These are phyloP conservation scores for Aphanomyces invadans DNA, from an alignment of 352 stramenopile species.

Conservation along the genomic window DNA sequence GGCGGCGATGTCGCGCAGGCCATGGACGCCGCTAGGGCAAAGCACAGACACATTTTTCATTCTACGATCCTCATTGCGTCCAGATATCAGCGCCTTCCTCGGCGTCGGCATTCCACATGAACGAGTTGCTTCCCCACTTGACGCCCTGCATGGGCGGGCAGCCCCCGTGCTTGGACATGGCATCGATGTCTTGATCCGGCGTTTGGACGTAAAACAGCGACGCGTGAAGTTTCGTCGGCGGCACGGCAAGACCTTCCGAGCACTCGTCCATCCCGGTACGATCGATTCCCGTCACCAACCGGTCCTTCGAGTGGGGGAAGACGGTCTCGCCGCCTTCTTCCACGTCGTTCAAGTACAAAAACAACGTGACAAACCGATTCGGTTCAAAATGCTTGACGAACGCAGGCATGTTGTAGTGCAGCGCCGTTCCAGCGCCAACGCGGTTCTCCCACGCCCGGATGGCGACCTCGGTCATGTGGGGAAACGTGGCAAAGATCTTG, in stretches of 20 bases:
- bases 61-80: constrained; percentile 17
- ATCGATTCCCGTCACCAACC: constrained; percentile 61
- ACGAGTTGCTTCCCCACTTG: constrained; percentile 80
- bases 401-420: constrained; percentile 55
- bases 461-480: constrained; percentile 48
- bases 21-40: too few species aligned
- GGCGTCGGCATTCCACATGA: constrained; percentile 81
- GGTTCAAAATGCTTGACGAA: constrained; percentile 72
- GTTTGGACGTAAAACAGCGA: constrained; percentile 83
- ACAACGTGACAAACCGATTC: constrained; percentile 95
- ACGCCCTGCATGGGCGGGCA: constrained; percentile 78
- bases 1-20: too few species aligned
- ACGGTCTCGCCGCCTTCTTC: constrained; percentile 95
- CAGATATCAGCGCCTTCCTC: constrained; percentile 74
- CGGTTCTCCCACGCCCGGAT: constrained; percentile 65
- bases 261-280: constrained; percentile 76
- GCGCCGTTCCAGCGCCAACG: constrained; percentile 25
- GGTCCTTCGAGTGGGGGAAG: constrained; percentile 88
- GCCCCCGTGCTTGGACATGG: constrained; percentile 71
- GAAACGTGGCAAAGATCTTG: constrained; percentile 51
- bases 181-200: constrained; percentile 57
- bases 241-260: constrained; percentile 63
- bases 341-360: constrained; percentile 96
- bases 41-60: constrained; percentile 2
- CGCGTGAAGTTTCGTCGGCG: constrained; percentile 55